Conservation (phyloP, 2,329 filamentous ascomycete species). For the Madurella fahalii region DNA sequence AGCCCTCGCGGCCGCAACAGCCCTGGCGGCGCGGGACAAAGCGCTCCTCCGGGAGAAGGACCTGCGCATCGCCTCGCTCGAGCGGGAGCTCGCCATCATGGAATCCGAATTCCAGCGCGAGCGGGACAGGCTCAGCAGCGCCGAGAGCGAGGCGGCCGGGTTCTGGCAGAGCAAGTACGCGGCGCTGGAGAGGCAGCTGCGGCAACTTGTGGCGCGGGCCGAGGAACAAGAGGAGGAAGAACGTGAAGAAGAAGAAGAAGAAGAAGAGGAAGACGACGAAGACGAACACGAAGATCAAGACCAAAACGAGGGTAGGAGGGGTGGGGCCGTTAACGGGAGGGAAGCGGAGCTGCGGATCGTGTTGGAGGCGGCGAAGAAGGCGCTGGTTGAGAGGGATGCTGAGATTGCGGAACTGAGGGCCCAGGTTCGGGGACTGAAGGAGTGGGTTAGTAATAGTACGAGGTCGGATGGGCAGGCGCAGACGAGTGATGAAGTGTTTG, state of each 20-base stretch:
- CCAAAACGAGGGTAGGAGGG: slow-evolving; percentile 23
- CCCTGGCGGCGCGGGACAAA: no score
- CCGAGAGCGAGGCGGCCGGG: slow-evolving; percentile 52
- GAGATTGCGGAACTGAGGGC: slow-evolving; percentile 51
- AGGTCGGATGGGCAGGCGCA: slow-evolving; percentile 58
- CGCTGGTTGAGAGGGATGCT: slow-evolving; percentile 49
- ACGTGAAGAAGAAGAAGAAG: neutral
- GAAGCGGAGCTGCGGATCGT: slow-evolving; percentile 46
- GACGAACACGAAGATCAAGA: neutral
- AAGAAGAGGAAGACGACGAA: neutral
- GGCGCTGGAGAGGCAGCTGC: slow-evolving; percentile 47
- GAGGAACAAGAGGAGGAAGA: neutral
- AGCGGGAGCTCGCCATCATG: slow-evolving; percentile 50
- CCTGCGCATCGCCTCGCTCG: slow-evolving; percentile 48
- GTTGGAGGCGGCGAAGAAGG: slow-evolving; percentile 44
- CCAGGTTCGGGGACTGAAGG: slow-evolving; percentile 65
- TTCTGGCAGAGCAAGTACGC: slow-evolving; percentile 58
- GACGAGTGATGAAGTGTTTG: slow-evolving; percentile 63
- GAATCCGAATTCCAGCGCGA: slow-evolving; percentile 51
- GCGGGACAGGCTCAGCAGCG: slow-evolving; percentile 49
- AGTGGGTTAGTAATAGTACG: slow-evolving; percentile 66
- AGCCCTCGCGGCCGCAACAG: slow-evolving; percentile 15
- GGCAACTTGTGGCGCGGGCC: slow-evolving; percentile 30
- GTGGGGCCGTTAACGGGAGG: slow-evolving; percentile 34
- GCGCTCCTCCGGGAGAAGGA: slow-evolving; percentile 43